Base-by-base conservation (phyloP, 306 rosid genomes). In the Astragalus glycyphyllos region DNA sequence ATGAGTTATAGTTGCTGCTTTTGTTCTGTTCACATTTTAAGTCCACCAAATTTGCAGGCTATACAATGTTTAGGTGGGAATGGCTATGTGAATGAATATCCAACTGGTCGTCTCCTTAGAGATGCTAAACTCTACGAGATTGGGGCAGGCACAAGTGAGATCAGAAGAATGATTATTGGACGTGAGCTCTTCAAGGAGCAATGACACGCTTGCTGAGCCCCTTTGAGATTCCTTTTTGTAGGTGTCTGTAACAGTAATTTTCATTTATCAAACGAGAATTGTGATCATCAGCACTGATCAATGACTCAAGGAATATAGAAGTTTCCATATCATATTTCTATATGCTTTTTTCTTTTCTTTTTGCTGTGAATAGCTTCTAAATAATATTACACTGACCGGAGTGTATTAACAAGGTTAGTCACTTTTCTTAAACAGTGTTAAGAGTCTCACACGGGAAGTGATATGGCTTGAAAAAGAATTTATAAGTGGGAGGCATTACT, bases 1-100 rank as follows among this genome's bases (percentile, higher is more conserved):
- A 44, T 26, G 7, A 4, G 60, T 63, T 45, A 44, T 45, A 20
- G 51, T 65, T 65, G 16, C 11, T 40, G n/a, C 50, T 38, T 4
- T 4, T 58, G 38, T 66, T 65, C 14, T 35, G 4, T 55, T 45
- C 58, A 15, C 60, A 23, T 72, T 32, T 31, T 44, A 34, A 32
- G 8, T 40, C 26, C 32, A n/a, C 17, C 9, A 72, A 58, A 23
- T 11, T 60, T 82, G 68, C 89, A 87, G 92, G 96, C 95, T 7
- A 90, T 90, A 78, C 97, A 90, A 57, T 89, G 97, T 77, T 84
- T 94, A 74, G 97, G 97, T 15, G 99, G 99, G 65, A 94, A 90
- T 35, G 96, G 96, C n/a, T 94, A 94, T 14, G 97, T 94, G 58
- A 94, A 94, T 3, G 99, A 94, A 79, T 94, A 90, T 60, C 63